Evolutionary conservation across 2,329 filamentous ascomycete genomes (phyloP).

Genomic region (Fonsecaea monophora): DNA sequence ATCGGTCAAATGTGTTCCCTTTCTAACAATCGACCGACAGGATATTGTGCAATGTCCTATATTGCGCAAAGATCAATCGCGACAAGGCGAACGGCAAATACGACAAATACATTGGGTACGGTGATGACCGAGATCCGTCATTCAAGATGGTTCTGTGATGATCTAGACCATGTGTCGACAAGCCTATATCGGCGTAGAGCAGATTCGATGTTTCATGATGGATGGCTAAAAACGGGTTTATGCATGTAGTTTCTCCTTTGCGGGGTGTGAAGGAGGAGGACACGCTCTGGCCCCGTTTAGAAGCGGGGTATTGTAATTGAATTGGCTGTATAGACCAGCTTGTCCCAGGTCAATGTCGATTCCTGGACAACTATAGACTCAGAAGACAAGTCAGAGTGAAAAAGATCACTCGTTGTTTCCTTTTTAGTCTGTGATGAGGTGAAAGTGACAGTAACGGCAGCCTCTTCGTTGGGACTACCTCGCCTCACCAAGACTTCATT

Average conservation of each 20-base stretch:
- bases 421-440: no score
- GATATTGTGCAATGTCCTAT: constrained; percentile 65
- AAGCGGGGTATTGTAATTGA: constrained; percentile 2
- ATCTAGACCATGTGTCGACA: constrained; percentile 1
- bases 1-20: constrained; percentile 19
- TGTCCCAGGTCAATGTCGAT: background rate
- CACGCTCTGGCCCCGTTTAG: background rate
- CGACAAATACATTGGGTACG: constrained; percentile 61
- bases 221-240: background rate
- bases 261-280: background rate
- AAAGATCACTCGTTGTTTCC: background rate
- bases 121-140: constrained; percentile 68
- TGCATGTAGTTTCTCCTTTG: background rate
- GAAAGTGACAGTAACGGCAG: background rate
- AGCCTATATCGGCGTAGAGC: background rate
- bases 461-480: background rate
- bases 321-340: background rate
- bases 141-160: constrained; percentile 66
- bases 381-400: background rate
- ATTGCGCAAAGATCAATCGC: constrained; percentile 68
- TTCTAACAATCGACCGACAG: constrained; percentile 46
- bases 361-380: background rate
- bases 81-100: constrained; percentile 68
- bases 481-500: background rate
- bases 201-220: background rate